Base-by-base conservation (phyloP, 805 yeast genomes). In the Wickerhamiella azymoides region DNA sequence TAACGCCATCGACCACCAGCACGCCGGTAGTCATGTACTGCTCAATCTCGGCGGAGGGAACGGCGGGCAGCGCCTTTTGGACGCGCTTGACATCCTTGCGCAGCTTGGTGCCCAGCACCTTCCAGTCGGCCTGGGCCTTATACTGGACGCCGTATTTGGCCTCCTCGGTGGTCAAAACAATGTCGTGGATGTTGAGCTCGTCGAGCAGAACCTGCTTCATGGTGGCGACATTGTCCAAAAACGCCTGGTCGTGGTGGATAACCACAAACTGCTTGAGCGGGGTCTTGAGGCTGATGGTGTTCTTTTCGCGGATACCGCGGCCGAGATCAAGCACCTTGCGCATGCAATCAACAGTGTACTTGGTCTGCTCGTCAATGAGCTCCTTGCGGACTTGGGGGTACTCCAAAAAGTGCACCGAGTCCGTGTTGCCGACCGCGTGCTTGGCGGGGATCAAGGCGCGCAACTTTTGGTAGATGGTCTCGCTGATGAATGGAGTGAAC, bases 71-170 rank as follows among this genome's bases (percentile, higher is more conserved):
- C 14, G 93, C 97, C 59, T 80, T 94, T 73, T 89, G 93, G 50
- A 92, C 98, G 64, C 77, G 80, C 69, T 83, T 85, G 50, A 84
- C 93, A 57, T 88, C 97, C 62, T 80, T 79, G 77, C 86, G 89
- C 66, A 92, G 76, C 68, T 92, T 92, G 74, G 89, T 92, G 69
- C 99, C 99, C 55, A 92, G 74, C 17, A 86, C 84, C 48, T 97
- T 95, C 98, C 99, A 92, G 70, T 92, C 99, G 41, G 98, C 98
- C 64, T 84, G 93, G 37, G 89, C 96, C 52, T 74, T 77, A 71
- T 88, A 89, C 62, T 80, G 83, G 50, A 92, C 97, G 57, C 88
- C 92, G 62, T 88, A 89, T 60, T 80, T 79, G 56, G 72, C 79
- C 69, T 92, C 99, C 61, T 92, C 96, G 19, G 83, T 72, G 17